A percentile compares a stretch with the other conserved stretches of the same genome.
Conservation (phyloP, 2,329 filamentous ascomycete species). For the Epichloe elymi region DNA sequence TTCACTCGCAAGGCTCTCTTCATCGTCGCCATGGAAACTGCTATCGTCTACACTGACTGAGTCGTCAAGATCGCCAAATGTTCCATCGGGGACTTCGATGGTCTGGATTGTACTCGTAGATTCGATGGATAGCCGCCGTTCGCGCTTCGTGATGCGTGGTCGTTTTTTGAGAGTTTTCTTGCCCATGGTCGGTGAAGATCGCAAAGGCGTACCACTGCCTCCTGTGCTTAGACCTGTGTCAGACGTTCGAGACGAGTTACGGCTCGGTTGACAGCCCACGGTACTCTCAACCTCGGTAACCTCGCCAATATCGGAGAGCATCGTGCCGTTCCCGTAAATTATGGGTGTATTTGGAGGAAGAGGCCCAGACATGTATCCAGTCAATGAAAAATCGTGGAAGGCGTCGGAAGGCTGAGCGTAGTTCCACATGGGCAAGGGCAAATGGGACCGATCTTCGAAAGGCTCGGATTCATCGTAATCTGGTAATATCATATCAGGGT, state of each 20-base stretch:
- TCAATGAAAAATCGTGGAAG: slow-evolving; percentile 30
- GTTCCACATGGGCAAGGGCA: slow-evolving; percentile 40
- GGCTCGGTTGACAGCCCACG: slow-evolving; percentile 27
- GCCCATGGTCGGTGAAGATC: slow-evolving; percentile 33
- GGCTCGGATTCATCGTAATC: slow-evolving; percentile 49
- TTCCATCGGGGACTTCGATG: slow-evolving; percentile 28
- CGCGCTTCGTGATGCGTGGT: slow-evolving; percentile 28
- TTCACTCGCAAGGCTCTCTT: slow-evolving; percentile 49
- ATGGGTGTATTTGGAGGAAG: slow-evolving; percentile 47
- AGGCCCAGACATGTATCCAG: slow-evolving; percentile 28
- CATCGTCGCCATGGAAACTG: slow-evolving; percentile 54
- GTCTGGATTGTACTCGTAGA: slow-evolving; percentile 49
- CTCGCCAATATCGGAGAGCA: slow-evolving; percentile 53
- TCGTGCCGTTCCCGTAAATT: slow-evolving; percentile 56
- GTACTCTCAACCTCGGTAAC: slow-evolving; percentile 41
- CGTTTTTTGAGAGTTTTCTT: slow-evolving; percentile 31
- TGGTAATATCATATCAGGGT: slow-evolving; percentile 89
- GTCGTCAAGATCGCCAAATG: slow-evolving; percentile 51
- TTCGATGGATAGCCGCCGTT: slow-evolving; percentile 42
- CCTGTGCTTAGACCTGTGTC: slow-evolving; percentile 14
- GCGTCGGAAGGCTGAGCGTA: slow-evolving; percentile 24
- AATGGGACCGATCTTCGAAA: slow-evolving; percentile 37
- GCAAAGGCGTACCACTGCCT: slow-evolving; percentile 20
- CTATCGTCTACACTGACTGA: slow-evolving; percentile 48
- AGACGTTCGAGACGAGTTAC: slow-evolving; percentile 23